Evolutionary conservation across 139 green algal genomes (phyloP).

Genomic region (Axilococcus clingmanii): DNA sequence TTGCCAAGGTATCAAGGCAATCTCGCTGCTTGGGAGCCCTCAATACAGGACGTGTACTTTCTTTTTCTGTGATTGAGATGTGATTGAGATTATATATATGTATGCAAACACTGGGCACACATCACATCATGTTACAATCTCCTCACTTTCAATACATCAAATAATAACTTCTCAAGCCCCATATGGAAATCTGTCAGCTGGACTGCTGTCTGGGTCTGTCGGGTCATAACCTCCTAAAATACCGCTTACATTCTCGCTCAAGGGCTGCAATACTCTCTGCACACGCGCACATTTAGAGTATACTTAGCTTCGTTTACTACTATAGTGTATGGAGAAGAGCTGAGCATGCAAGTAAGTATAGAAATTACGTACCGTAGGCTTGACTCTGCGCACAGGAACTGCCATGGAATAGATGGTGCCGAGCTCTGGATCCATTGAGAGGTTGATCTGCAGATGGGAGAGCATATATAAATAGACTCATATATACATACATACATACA

Average conservation of each 20-base stretch:
- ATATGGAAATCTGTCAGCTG: conserved; percentile 59
- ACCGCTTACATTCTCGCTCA: background rate
- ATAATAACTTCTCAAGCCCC: conserved; percentile 55
- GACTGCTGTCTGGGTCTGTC: conserved; percentile 51
- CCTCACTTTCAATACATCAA: too few species aligned
- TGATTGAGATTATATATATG: too few species aligned
- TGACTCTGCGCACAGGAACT: conserved; percentile 77
- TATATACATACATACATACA: too few species aligned
- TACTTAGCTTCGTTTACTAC: background rate
- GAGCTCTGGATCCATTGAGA: conserved; percentile 63
- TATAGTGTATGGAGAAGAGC: background rate
- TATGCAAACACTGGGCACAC: too few species aligned
- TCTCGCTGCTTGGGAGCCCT: too few species aligned
- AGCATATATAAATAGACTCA: conserved; percentile 8
- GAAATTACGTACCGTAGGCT: conserved; percentile 28
- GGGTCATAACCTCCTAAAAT: conserved; percentile 44
- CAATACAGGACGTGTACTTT: too few species aligned
- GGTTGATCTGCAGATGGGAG: conserved; percentile 34
- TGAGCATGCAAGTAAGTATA: background rate
- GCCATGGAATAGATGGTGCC: conserved; percentile 85
- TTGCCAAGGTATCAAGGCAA: background rate
- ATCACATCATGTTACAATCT: too few species aligned
- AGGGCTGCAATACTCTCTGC: background rate
- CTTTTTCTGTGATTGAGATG: too few species aligned
- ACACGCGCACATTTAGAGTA: background rate